Conservation (phyloP, 2,329 filamentous ascomycete species). For the Purpureocillium lavendulum region DNA sequence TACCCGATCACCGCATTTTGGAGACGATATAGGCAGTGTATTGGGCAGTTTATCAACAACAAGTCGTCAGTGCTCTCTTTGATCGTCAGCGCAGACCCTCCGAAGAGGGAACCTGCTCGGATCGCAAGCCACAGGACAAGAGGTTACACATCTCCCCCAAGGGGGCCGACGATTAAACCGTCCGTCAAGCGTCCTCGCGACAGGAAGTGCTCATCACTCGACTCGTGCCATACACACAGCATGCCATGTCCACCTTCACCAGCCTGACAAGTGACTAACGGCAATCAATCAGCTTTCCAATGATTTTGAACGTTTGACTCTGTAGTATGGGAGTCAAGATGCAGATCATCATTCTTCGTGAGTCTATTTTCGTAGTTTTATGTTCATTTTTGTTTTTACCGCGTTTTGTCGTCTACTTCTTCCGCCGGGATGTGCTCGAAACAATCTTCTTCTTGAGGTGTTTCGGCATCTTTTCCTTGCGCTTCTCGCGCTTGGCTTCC, state of each 20-base stretch:
- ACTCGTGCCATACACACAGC: conserved; percentile 13
- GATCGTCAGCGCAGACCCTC: conserved; percentile 33
- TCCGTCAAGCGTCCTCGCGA: conserved; percentile 15
- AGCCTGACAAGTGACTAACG: no score
- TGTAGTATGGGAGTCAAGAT: no score
- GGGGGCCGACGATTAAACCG: conserved; percentile 17
- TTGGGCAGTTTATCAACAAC: neutral
- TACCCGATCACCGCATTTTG: no score
- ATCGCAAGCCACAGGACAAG: conserved; percentile 22
- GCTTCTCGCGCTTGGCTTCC: conserved; percentile 88
- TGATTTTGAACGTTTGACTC: no score
- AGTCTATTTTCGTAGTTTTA: conserved; percentile 3
- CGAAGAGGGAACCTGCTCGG: conserved; percentile 20
- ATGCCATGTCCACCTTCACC: no score
- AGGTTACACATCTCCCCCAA: conserved; percentile 27
- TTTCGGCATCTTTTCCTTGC: conserved; percentile 94
- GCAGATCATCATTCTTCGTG: no score
- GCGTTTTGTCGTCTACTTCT: conserved; percentile 39
- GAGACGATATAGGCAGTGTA: no score
- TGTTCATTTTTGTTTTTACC: conserved; percentile 5
- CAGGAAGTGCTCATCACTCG: conserved; percentile 39
- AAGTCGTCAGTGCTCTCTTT: conserved; percentile 34
- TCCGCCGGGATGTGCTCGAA: conserved; percentile 50
- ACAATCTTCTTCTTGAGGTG: conserved; percentile 87
- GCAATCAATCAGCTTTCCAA: no score